phyloP scores from a whole-genome alignment of 441 rosid genomes.

The Pelargonium myrrhifolium region DNA sequence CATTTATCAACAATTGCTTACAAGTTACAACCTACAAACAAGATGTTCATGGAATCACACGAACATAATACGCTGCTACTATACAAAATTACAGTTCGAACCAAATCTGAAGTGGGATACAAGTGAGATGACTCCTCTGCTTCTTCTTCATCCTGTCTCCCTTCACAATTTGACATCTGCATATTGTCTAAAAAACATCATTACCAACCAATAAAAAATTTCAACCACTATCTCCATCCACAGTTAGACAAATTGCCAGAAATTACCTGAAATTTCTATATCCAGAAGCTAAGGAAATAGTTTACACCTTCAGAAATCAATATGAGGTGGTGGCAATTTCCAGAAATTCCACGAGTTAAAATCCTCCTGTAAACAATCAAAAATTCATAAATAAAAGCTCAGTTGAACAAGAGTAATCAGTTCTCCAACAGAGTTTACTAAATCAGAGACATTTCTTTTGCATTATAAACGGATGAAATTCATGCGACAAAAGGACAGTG shows the following conservation, averaged over 20 bases:
- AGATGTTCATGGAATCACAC: slow-evolving; percentile 4
- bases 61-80: not conserved
- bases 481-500: too few relatives aligned
- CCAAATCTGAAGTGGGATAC: slow-evolving; percentile 5
- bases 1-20: not conserved
- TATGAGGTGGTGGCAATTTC: slow-evolving; percentile 64
- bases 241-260: not conserved
- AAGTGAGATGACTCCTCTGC: slow-evolving; percentile 3
- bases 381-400: not conserved
- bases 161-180: too few relatives aligned
- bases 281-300: slow-evolving; percentile 2
- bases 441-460: too few relatives aligned
- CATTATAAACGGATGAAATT: too few relatives aligned
- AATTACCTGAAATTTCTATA: slow-evolving; percentile 23
- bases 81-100: slow-evolving; percentile 17
- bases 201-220: slow-evolving; percentile 3
- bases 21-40: not conserved
- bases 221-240: not conserved
- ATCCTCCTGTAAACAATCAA: slow-evolving; percentile 59
- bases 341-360: slow-evolving; percentile 91
- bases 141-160: not conserved
- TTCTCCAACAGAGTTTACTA: too few relatives aligned
- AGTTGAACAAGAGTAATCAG: too few relatives aligned
- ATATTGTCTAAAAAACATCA: too few relatives aligned
- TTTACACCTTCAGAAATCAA: slow-evolving; percentile 29